phyloP scores from a whole-genome alignment of 2,329 filamentous ascomycete species.

The Trichoderma sp. region DNA sequence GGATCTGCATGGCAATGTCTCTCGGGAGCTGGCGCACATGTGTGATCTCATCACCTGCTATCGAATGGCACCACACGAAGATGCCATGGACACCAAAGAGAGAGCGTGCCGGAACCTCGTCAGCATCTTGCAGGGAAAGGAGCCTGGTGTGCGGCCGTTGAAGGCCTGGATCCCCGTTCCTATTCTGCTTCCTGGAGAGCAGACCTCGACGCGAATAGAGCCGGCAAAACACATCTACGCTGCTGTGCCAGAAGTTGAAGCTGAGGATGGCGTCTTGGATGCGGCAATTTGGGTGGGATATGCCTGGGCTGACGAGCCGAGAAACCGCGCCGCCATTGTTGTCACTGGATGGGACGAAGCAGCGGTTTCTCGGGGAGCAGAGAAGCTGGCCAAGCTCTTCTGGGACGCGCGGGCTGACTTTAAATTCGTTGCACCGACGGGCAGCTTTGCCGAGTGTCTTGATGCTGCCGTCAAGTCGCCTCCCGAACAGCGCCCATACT shows the following conservation, averaged over 20 bases:
- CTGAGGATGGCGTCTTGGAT: conserved; percentile 42
- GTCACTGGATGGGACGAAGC: conserved; percentile 49
- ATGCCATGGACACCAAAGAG: conserved; percentile 48
- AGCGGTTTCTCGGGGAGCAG: conserved; percentile 38
- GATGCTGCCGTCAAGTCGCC: conserved; percentile 39
- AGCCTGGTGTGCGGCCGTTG: conserved; percentile 36
- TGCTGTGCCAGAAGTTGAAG: conserved; percentile 43
- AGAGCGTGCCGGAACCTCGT: conserved; percentile 50
- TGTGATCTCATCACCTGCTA: conserved; percentile 53
- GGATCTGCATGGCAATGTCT: conserved; percentile 56
- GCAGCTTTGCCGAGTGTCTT: conserved; percentile 45
- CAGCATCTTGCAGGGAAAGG: conserved; percentile 32
- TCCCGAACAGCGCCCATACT: conserved; percentile 43
- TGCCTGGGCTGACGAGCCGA: conserved; percentile 53
- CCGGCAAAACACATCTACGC: conserved; percentile 50
- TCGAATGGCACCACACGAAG: conserved; percentile 51
- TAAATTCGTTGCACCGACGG: conserved; percentile 51
- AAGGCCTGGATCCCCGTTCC: conserved; percentile 54
- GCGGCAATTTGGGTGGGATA: conserved; percentile 56
- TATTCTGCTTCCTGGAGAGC: conserved; percentile 51
- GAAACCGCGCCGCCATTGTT: conserved; percentile 48
- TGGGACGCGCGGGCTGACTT: conserved; percentile 48
- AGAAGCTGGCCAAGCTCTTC: conserved; percentile 44
- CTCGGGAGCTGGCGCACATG: conserved; percentile 45
- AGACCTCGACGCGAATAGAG: conserved; percentile 52